Evolutionary conservation across 228 moss, liverwort and hornwort species (phyloP).

Genomic region (Sphagnum fallax): DNA sequence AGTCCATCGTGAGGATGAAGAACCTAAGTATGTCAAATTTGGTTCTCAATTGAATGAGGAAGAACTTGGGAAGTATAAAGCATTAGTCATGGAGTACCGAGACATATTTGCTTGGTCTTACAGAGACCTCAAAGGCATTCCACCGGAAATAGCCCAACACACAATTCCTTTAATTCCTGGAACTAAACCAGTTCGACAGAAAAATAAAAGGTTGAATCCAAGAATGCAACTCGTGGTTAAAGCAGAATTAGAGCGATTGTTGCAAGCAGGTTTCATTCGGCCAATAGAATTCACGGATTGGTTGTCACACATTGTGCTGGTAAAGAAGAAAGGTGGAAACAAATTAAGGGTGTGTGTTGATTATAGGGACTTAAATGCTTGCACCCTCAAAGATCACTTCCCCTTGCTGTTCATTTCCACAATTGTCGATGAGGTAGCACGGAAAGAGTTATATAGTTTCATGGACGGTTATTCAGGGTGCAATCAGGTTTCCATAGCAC

Average conservation of each 20-base stretch:
- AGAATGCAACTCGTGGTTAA: constrained; percentile 1
- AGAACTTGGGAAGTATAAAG: too few relatives aligned
- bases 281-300: neutral
- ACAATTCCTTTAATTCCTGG: neutral
- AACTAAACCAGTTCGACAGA: neutral
- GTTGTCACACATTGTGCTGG: constrained; percentile 1
- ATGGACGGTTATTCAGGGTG: constrained; percentile 6
- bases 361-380: constrained; percentile 1
- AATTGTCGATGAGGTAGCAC: constrained; percentile 1
- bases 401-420: neutral
- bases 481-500: neutral
- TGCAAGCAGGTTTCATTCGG: constrained; percentile 3
- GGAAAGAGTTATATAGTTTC: neutral
- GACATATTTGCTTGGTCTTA: constrained; percentile 7
- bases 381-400: constrained; percentile 1
- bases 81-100: too few relatives aligned
- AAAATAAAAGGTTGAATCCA: constrained; percentile 1
- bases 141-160: neutral
- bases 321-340: neutral
- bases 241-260: constrained; percentile 1
- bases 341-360: neutral
- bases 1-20: too few relatives aligned
- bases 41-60: too few relatives aligned
- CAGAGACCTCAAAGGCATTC: constrained; percentile 2
- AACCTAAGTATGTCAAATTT: too few relatives aligned